Conservation (phyloP, 2,329 filamentous ascomycete species). For the Fusarium anguioides region DNA sequence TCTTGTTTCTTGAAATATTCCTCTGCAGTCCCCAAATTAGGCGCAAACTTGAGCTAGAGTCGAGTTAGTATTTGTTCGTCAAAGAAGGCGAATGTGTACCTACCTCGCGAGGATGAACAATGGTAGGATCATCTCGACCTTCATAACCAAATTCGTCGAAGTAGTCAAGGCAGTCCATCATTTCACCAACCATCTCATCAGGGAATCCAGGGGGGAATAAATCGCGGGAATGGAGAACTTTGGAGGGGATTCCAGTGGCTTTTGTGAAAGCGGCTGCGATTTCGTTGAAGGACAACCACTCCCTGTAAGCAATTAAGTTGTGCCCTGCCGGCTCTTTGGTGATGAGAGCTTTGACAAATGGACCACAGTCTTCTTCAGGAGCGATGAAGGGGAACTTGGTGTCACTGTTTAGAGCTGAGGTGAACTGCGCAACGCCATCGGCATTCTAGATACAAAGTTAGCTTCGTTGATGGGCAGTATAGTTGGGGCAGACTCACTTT, state of each 20-base stretch:
- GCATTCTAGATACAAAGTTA: slow-evolving; percentile 10
- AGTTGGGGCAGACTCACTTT: slow-evolving; percentile 10
- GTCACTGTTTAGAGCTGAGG: slow-evolving; percentile 14
- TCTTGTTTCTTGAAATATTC: slow-evolving; percentile 31
- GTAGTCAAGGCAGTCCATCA: slow-evolving; percentile 21
- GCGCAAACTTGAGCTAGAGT: slow-evolving; percentile 8
- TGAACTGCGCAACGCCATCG: slow-evolving; percentile 37
- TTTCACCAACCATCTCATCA: slow-evolving; percentile 9
- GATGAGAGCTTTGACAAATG: slow-evolving; percentile 39
- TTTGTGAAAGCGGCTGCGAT: slow-evolving; percentile 28
- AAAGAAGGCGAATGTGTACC: background rate
- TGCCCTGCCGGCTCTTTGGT: slow-evolving; percentile 25
- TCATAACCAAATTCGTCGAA: slow-evolving; percentile 33
- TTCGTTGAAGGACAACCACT: slow-evolving; percentile 34
- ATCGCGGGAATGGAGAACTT: background rate
- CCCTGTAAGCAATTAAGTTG: slow-evolving; percentile 42
- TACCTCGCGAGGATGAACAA: slow-evolving; percentile 23
- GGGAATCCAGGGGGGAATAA: background rate
- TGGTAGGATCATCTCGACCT: slow-evolving; percentile 24
- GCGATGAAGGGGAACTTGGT: slow-evolving; percentile 41
- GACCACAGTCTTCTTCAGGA: slow-evolving; percentile 42
- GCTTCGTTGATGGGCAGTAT: accelerated
- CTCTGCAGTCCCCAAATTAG: background rate
- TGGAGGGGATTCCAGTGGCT: slow-evolving; percentile 23
- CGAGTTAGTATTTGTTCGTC: background rate